phyloP scores from a whole-genome alignment of 169 alveolate species.

The Eimeria praecox region DNA sequence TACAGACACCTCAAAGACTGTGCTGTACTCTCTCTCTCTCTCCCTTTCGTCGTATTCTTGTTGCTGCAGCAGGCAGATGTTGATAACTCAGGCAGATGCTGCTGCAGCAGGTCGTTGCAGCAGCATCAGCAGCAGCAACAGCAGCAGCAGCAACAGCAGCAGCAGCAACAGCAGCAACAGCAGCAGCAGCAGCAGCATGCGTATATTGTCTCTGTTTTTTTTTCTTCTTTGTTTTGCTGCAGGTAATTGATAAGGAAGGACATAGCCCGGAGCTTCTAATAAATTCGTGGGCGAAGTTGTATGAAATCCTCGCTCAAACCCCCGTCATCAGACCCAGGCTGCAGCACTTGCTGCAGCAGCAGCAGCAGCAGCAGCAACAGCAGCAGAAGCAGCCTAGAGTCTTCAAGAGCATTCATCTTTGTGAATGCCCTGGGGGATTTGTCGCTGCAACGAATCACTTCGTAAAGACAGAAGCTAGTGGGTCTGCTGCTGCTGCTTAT shows the following conservation, averaged over 20 bases:
- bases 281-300: conserved; percentile 83
- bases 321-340: conserved; percentile 63
- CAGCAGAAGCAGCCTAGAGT: conserved; percentile 13
- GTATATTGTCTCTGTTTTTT: background rate
- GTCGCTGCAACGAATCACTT: conserved; percentile 87
- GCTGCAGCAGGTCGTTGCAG: background rate
- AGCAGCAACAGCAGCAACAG: background rate
- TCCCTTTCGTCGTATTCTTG: background rate
- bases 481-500: background rate
- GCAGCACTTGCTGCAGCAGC: conserved; percentile 44
- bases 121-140: background rate
- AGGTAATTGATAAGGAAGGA: conserved; percentile 53
- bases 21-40: background rate
- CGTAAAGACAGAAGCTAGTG: conserved; percentile 82
- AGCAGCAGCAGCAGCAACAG: conserved; percentile 51
- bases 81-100: background rate
- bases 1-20: background rate
- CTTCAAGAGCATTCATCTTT: conserved; percentile 84
- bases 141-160: conserved; percentile 3
- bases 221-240: background rate
- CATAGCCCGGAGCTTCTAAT: conserved; percentile 81
- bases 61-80: background rate
- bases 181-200: too few relatives aligned
- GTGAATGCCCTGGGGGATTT: conserved; percentile 90
- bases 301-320: conserved; percentile 74